Percentiles rank a stretch among this genome's conserved stretches.
Conservation (phyloP, 192 early-diverging fungal genomes). For the Mortierella alpina region DNA sequence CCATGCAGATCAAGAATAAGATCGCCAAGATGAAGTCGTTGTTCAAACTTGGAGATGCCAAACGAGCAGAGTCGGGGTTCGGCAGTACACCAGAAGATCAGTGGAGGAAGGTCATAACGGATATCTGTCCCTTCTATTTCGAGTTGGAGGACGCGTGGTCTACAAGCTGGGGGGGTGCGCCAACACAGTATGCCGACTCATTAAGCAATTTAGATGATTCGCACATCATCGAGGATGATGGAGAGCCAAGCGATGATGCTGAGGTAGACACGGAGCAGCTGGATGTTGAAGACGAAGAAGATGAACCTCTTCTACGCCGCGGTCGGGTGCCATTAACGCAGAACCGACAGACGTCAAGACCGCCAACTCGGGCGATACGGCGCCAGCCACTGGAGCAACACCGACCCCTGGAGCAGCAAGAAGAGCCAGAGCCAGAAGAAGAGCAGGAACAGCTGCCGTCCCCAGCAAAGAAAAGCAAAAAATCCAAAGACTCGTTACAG, state of each 20-base stretch:
- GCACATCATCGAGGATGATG: neutral
- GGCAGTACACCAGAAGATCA: neutral
- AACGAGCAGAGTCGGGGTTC: neutral
- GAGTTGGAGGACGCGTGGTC: neutral
- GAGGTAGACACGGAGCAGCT: neutral
- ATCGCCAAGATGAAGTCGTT: neutral
- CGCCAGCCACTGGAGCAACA: too few species aligned
- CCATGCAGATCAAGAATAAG: conserved; percentile 9
- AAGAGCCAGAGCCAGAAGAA: too few species aligned
- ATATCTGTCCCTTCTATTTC: conserved; percentile 6
- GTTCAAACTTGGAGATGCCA: neutral
- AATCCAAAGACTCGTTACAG: too few species aligned
- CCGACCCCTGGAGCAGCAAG: too few species aligned
- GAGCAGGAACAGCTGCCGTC: too few species aligned
- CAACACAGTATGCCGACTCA: neutral
- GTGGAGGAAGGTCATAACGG: neutral
- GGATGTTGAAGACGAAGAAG: too few species aligned
- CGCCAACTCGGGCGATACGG: too few species aligned
- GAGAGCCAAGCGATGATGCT: too few species aligned
- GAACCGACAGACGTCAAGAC: too few species aligned
- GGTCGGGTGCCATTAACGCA: too few species aligned
- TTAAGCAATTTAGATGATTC: neutral
- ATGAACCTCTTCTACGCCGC: neutral
- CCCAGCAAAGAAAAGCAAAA: too few species aligned
- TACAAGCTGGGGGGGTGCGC: neutral